Base-by-base conservation (phyloP, 768 basidiomycete genomes). In the Panellus pusillus region DNA sequence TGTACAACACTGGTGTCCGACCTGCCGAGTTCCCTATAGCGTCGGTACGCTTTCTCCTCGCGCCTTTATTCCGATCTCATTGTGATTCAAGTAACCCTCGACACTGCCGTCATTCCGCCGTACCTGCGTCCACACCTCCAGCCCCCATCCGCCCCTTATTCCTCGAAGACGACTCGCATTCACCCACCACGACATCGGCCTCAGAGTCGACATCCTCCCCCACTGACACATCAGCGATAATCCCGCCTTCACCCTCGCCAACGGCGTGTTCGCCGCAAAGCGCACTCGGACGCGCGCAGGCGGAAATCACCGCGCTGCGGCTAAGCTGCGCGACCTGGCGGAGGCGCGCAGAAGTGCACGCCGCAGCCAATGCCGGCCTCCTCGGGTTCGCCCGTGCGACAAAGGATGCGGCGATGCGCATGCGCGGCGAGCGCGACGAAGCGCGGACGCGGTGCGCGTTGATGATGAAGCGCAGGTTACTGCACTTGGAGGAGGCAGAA, bases 111-210 rank as follows among this genome's bases (percentile, higher is more conserved):
- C 19, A 35, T 57, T 15, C 55, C 55, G 14, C 50, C 50, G 11
- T 57, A 57, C 42, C 28, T 57, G 9, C 55, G 50, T 18, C 55
- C 55, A 8, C 55, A 57, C 42, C n/a, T 57, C 12, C 55, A 39
- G 5, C 41, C 50, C 38, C 55, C 17, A 47, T 57, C 15, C 55
- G 55, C 36, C 55, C 55, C 7, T 4, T 57, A 7, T 52, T 57
- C 28, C 24, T 57, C 24, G 46, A 48, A 6, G 18, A 24, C 24
- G 3, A 43, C 4, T 19, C 55, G 37, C 9, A 35, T 35, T 3
- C 32, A 14, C 9, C 32, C 14, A 35, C 24, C 24, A 24, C 24
- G 24, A 24, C 24, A 24, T 24, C 24, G 24, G 3, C 24, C 24
- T 24, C 24, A 24, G 24, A 24, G 24, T 24, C 24, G 24, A 6